Evolutionary conservation across 2,329 filamentous ascomycete species (phyloP), one percentile per base, ranked within the genome.

Genomic region (Colletotrichum aenigma): DNA sequence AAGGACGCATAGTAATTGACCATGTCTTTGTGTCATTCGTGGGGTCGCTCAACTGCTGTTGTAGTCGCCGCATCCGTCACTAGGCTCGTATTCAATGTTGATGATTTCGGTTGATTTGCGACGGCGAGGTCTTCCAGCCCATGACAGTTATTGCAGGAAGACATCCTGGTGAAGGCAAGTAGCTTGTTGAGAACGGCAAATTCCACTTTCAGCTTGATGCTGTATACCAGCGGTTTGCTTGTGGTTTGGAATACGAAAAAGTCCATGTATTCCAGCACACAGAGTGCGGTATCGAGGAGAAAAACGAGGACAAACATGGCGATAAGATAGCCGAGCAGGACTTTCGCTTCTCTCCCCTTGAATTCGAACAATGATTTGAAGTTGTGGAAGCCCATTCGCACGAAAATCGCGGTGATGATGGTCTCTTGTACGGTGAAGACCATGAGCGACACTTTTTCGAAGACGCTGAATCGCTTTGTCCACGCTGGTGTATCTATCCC

Each of bases 361-460:
- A 75, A 75, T 18, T 75, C 69, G 72, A 75, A 75, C 3, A 75
- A 70, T 6, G 61, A 62, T 36, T 62, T 71, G 38, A 75, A 71
- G 38, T 72, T 75, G n/a, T 60, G 68, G 7, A 67, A 72, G 1
- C 88, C 89, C 75, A 88, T 86, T 77, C 85, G 86, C 12, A 73
- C 71, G 5, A 76, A 73, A 2, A 77, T 74, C 2, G 84, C 83
- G 1, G 89, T 91, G 56, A 91, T 86, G 76, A 90, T 84, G 68
- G 88, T 85, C 72, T 91, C 90, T 78, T 91, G 90, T 15, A 91
- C 69, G 77, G 88, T 90, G 79, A 91, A 91, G 5, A 88, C 83
- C 9, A 88, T 89, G 80, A 91, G 88, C 77, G 91, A 89, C 21
- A 91, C 85, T 79, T 88, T 88, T 78, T 91, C 90, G 83, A 89